Evolutionary conservation across 495 filamentous ascomycete genomes (phyloP).

Genomic region (Darksidea phi): DNA sequence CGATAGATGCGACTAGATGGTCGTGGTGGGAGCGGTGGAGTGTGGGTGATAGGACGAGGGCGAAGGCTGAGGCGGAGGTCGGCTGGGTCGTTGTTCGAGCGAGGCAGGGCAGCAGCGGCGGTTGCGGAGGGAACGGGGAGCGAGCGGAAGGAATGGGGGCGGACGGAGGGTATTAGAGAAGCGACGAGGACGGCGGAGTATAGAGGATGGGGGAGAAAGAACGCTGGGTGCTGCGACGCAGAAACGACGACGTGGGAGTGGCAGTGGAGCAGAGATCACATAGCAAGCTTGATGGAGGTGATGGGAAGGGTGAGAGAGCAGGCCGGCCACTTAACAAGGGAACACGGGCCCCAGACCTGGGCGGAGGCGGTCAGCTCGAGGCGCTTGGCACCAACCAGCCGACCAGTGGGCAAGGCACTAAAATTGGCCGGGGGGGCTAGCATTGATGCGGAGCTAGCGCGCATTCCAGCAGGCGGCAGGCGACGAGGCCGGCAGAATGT

Average conservation of each 20-base stretch:
- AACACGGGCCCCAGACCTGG: too few species aligned
- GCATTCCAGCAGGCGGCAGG: too few species aligned
- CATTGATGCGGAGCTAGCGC: too few species aligned
- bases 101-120: constrained; percentile 1
- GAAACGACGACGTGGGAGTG: constrained; percentile 31
- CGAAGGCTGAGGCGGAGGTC: background rate
- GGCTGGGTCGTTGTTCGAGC: background rate
- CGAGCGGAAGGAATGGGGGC: constrained; percentile 10
- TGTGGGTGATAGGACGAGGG: background rate
- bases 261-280: background rate
- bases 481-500: too few species aligned
- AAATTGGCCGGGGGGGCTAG: too few species aligned
- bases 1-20: constrained; percentile 12
- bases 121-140: background rate
- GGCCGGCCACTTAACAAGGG: too few species aligned
- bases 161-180: background rate
- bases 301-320: too few species aligned
- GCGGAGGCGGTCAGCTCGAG: too few species aligned
- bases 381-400: too few species aligned
- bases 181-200: background rate
- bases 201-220: too few species aligned
- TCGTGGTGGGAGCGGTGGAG: background rate
- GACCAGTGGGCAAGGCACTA: too few species aligned
- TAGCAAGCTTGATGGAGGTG: too few species aligned
- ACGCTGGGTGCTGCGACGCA: background rate